Evolutionary conservation across 78 protist genomes (phyloP).

Genomic region (Polysphondylium violaceum): DNA sequence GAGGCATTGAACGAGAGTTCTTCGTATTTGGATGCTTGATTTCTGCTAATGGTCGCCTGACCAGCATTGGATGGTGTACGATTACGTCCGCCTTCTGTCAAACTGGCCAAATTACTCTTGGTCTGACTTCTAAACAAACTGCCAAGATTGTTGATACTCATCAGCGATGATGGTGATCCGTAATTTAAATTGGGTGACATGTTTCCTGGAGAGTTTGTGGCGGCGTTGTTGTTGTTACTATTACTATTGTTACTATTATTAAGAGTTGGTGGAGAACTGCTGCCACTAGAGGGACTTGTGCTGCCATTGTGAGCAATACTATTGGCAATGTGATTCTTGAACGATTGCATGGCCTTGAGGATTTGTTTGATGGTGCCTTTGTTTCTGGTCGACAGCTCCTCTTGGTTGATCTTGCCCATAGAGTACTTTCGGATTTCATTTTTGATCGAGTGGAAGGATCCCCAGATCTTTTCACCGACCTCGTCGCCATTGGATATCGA

Average conservation of each 20-base stretch:
- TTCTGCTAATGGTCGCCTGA: constrained; percentile 22
- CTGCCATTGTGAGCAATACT: neutral
- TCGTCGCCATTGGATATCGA: constrained; percentile 55
- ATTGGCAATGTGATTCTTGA: constrained; percentile 48
- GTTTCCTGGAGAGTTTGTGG: neutral
- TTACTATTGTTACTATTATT: too few relatives aligned
- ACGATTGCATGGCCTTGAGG: constrained; percentile 30
- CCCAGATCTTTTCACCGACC: constrained; percentile 82
- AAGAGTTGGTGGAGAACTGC: neutral
- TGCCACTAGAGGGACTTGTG: neutral
- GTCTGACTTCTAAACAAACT: constrained; percentile 60
- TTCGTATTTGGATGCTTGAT: constrained; percentile 32
- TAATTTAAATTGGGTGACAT: neutral
- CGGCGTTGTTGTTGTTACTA: constrained; percentile 7
- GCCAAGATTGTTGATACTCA: constrained; percentile 45
- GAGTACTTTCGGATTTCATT: constrained; percentile 78
- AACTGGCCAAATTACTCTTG: neutral
- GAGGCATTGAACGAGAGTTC: constrained; percentile 51
- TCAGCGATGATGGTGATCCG: neutral
- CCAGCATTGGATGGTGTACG: constrained; percentile 65
- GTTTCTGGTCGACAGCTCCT: constrained; percentile 47
- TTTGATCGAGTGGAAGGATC: constrained; percentile 61
- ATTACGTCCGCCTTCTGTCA: constrained; percentile 14
- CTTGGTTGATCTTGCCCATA: constrained; percentile 78
- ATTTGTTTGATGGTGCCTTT: constrained; percentile 73